These are phyloP conservation scores for Leccinum uliginosum DNA, from an alignment of 768 basidiomycete species.

Conservation along the genomic window DNA sequence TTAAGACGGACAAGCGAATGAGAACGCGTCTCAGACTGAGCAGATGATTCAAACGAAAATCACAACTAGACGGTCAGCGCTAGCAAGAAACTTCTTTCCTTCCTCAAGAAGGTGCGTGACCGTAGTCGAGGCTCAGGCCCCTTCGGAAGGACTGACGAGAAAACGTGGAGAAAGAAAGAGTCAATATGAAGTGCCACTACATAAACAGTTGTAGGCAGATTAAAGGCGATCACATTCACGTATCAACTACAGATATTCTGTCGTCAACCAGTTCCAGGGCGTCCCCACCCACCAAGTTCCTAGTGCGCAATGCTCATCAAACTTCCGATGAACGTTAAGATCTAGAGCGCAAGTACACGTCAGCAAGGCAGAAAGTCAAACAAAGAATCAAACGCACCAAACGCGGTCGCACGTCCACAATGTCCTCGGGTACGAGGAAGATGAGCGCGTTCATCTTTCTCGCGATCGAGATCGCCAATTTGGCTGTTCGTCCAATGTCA, in stretches of 20 bases:
- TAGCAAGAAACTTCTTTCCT: too few species aligned
- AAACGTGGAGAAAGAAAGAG: neutral
- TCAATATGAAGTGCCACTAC: neutral
- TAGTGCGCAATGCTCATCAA: constrained; percentile 68
- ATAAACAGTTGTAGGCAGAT: neutral
- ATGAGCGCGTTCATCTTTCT: constrained; percentile 95
- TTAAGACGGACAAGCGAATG: too few species aligned
- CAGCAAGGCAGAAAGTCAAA: neutral
- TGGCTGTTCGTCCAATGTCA: constrained; percentile 48
- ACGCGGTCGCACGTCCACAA: constrained; percentile 89
- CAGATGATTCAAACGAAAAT: too few species aligned
- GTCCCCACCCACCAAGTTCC: neutral
- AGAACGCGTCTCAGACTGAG: too few species aligned
- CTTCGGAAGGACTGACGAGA: too few species aligned
- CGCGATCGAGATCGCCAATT: constrained; percentile 97
- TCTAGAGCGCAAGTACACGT: constrained; percentile 39
- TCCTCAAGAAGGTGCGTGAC: too few species aligned
- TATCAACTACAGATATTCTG: neutral
- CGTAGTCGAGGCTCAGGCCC: too few species aligned
- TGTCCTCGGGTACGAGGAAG: constrained; percentile 95
- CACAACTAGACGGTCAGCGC: too few species aligned
- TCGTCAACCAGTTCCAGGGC: neutral
- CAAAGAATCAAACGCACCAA: constrained; percentile 53
- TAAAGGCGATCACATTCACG: neutral
- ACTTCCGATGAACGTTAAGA: constrained; percentile 93